Conservation (phyloP, 1,284 basidiomycete species). For the Apiotrichum mycotoxinovorans region DNA sequence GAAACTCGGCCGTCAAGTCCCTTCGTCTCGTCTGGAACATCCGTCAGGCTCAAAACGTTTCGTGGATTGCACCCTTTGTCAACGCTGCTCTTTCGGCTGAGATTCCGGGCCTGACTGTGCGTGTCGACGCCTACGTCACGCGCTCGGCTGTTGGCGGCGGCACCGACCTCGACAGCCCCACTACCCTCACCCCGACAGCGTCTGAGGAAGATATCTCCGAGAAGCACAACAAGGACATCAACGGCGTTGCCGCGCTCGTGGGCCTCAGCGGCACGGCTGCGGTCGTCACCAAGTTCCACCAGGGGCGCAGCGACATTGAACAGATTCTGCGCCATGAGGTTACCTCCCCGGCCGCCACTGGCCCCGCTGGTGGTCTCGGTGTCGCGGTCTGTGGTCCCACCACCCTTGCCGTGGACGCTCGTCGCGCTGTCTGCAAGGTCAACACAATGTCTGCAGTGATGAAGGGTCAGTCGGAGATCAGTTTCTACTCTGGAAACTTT, state of each 20-base stretch:
- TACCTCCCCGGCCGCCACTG: neutral
- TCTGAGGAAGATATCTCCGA: neutral
- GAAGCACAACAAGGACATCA: neutral
- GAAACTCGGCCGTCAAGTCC: conserved; percentile 26
- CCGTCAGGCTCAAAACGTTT: conserved; percentile 2
- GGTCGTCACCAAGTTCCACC: neutral
- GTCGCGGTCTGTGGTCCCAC: conserved; percentile 26
- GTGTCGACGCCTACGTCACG: conserved; percentile 25
- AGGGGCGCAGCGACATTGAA: conserved; percentile 5
- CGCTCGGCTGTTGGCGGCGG: neutral
- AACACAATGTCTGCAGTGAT: conserved; percentile 16
- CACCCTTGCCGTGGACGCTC: conserved; percentile 14
- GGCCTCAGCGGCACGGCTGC: neutral
- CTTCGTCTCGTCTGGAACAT: conserved; percentile 37
- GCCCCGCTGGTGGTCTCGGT: conserved; percentile 3
- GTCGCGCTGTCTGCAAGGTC: conserved; percentile 17
- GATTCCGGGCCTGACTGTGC: conserved; percentile 2
- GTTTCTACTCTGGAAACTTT: conserved; percentile 26
- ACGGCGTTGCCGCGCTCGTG: neutral
- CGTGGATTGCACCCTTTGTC: conserved; percentile 18
- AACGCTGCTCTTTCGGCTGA: conserved; percentile 13
- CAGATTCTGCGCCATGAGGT: neutral
- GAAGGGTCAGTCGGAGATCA: conserved; percentile 19
- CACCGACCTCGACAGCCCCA: neutral
- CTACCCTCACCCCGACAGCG: neutral